Conservation (phyloP, 2,329 filamentous ascomycete species). For the Venturia carpophila region DNA sequence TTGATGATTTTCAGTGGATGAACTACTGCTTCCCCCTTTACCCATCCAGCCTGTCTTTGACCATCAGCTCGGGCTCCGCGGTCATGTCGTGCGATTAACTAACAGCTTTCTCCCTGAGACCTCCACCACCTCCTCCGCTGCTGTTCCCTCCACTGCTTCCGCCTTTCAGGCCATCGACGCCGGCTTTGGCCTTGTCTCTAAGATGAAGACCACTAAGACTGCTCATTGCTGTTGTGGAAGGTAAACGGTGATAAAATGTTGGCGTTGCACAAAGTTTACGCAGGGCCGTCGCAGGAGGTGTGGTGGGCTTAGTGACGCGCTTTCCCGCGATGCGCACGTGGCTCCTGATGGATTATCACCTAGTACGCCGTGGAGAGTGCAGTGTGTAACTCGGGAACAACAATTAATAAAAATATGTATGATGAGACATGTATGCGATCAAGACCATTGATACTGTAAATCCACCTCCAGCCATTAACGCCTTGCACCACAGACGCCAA, state of each 20-base stretch:
- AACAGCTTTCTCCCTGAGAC: conserved; percentile 48
- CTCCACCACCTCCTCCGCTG: conserved; percentile 23
- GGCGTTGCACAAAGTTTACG: not conserved
- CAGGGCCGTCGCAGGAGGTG: not conserved
- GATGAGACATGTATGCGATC: no score
- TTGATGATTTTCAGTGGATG: conserved; percentile 39
- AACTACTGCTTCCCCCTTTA: conserved; percentile 42
- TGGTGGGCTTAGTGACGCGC: not conserved
- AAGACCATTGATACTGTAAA: no score
- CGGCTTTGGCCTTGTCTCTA: conserved; percentile 39
- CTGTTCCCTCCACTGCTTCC: conserved; percentile 29
- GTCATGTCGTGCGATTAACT: conserved; percentile 6
- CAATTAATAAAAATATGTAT: no score
- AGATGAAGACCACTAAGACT: conserved; percentile 20
- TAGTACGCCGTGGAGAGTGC: no score
- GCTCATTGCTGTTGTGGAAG: not conserved
- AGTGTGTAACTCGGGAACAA: no score
- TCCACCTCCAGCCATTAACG: no score
- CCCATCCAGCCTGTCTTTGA: conserved; percentile 51
- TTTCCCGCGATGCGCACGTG: not conserved
- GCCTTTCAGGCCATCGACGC: conserved; percentile 36
- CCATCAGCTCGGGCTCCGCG: conserved; percentile 22
- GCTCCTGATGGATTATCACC: not conserved
- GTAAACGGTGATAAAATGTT: not conserved
- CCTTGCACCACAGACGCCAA: no score